phyloP scores from a whole-genome alignment of 257 asterid genomes.

The Salvia hispanica region DNA sequence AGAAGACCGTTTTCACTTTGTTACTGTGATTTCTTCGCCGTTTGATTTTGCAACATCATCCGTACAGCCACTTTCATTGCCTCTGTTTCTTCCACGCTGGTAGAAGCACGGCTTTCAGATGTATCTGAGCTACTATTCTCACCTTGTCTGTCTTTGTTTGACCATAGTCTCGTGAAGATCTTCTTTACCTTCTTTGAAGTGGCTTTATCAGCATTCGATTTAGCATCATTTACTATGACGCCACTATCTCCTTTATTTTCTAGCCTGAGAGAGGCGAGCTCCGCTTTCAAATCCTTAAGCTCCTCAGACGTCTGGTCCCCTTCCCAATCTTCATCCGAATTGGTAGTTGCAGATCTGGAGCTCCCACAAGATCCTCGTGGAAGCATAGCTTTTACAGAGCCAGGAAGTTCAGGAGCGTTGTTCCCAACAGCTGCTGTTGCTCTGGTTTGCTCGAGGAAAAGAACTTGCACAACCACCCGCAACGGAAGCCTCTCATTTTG shows the following conservation, averaged over 20 bases:
- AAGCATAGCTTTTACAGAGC: conserved; percentile 48
- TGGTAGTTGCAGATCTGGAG: conserved; percentile 76
- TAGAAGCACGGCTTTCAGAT: conserved; percentile 77
- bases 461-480: conserved; percentile 49
- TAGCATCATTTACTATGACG: conserved; percentile 31
- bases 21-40: conserved; percentile 20
- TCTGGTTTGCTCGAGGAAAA: conserved; percentile 53
- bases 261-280: conserved; percentile 55
- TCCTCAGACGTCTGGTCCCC: conserved; percentile 65
- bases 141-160: conserved; percentile 61
- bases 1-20: conserved; percentile 21
- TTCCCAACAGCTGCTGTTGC: conserved; percentile 48
- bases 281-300: conserved; percentile 66
- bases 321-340: conserved; percentile 86
- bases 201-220: conserved; percentile 42
- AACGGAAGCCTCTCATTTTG: conserved; percentile 57
- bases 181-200: conserved; percentile 52
- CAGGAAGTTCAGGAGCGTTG: conserved; percentile 56
- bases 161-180: conserved; percentile 76
- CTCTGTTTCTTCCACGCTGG: conserved; percentile 60
- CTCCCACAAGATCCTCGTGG: conserved; percentile 73
- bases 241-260: conserved; percentile 36
- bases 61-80: conserved; percentile 2
- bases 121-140: conserved; percentile 89
- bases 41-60: conserved; percentile 1